Conservation (phyloP, 306 rosid species). For the Canavalia gladiata region DNA sequence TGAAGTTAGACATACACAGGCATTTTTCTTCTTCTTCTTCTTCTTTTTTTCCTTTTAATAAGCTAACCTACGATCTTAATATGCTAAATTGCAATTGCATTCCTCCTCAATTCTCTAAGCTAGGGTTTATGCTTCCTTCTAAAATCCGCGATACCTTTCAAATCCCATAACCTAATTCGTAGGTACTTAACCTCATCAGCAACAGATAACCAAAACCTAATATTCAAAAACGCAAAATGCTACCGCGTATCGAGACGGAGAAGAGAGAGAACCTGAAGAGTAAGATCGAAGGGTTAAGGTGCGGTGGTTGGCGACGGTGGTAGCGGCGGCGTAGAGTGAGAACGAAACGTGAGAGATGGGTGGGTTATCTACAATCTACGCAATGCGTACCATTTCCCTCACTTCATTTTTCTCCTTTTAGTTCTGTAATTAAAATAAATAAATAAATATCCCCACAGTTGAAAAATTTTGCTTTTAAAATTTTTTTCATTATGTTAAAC, state of each 20-base stretch:
- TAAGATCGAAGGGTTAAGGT: background rate
- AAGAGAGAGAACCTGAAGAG: slow-evolving; percentile 46
- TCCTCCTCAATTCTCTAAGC: slow-evolving; percentile 12
- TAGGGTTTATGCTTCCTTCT: slow-evolving; percentile 31
- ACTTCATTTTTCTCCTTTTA: slow-evolving; percentile 12
- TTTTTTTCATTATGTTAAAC: too few relatives aligned
- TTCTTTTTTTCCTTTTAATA: background rate
- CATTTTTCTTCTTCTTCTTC: background rate
- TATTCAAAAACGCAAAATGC: slow-evolving; percentile 27
- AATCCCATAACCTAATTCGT: slow-evolving; percentile 39
- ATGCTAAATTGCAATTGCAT: slow-evolving; percentile 15
- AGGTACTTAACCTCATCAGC: slow-evolving; percentile 1
- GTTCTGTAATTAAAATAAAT: background rate
- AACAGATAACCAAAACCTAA: slow-evolving; percentile 32
- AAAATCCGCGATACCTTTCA: slow-evolving; percentile 4
- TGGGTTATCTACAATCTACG: background rate
- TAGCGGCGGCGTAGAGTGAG: slow-evolving; percentile 31
- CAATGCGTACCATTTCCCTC: background rate
- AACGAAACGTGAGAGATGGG: background rate
- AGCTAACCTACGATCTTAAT: background rate
- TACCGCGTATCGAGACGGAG: background rate
- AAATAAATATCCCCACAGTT: background rate
- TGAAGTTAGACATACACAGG: background rate
- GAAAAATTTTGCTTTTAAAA: background rate
- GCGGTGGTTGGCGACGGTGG: slow-evolving; percentile 21